These are phyloP conservation scores for Oenanthe sinensis DNA, from an alignment of 129 eudicot genomes.

Conservation along the genomic window DNA sequence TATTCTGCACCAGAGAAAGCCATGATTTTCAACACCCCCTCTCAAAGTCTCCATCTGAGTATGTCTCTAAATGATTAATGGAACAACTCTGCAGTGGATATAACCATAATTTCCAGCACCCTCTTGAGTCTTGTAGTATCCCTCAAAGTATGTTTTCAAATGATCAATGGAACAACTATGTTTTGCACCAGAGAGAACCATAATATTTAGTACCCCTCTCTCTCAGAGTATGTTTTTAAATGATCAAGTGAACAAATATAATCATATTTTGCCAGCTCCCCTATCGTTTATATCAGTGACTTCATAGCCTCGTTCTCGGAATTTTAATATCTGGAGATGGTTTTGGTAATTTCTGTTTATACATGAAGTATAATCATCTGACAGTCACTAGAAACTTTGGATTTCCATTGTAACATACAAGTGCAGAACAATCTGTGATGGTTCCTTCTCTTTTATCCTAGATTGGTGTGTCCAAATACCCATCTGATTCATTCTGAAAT, in stretches of 20 bases:
- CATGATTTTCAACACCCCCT: no score
- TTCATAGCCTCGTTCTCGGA: not conserved
- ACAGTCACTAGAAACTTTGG: not conserved
- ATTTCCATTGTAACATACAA: not conserved
- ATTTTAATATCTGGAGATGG: not conserved
- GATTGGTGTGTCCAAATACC: not conserved
- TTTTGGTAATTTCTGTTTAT: not conserved
- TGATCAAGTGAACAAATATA: not conserved
- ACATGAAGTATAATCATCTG: not conserved
- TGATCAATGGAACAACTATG: not conserved
- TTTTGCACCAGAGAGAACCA: not conserved
- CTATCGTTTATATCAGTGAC: not conserved
- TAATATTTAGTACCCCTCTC: not conserved
- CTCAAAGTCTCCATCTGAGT: not conserved
- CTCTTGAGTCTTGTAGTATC: not conserved
- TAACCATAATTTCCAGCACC: not conserved
- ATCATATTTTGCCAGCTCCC: not conserved
- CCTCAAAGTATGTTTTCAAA: not conserved
- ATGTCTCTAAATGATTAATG: not conserved
- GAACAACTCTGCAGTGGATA: not conserved
- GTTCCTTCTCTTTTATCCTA: not conserved
- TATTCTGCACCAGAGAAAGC: not conserved
- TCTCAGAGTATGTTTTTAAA: not conserved
- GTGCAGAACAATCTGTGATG: not conserved
- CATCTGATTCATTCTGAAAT: not conserved